phyloP scores from a whole-genome alignment of 768 basidiomycete species.

The Lentinula sp. region DNA sequence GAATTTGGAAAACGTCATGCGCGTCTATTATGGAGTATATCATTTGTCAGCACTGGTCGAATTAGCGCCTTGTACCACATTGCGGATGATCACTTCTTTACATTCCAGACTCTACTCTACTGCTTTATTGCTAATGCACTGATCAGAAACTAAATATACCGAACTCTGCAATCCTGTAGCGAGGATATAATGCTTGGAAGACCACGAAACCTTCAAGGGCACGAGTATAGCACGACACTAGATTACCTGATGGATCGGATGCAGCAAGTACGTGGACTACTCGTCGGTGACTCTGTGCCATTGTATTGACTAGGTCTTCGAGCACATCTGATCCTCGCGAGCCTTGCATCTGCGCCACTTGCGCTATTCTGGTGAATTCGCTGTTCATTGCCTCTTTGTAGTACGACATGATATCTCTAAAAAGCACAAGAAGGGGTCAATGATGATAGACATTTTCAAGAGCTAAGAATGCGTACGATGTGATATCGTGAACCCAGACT shows the following conservation, averaged over 20 bases:
- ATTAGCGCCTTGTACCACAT: too few species aligned
- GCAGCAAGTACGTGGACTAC: slow-evolving; percentile 1
- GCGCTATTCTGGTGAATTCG: slow-evolving; percentile 11
- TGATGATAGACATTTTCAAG: not conserved
- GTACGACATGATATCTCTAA: slow-evolving; percentile 11
- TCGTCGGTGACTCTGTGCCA: slow-evolving; percentile 3
- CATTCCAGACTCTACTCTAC: too few species aligned
- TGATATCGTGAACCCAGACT: slow-evolving; percentile 5
- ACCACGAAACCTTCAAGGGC: slow-evolving; percentile 5
- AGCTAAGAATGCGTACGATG: slow-evolving; percentile 2
- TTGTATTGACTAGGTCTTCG: slow-evolving; percentile 7
- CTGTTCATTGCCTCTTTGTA: slow-evolving; percentile 10
- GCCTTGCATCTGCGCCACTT: slow-evolving; percentile 4
- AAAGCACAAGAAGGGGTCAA: not conserved
- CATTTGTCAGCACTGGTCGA: too few species aligned
- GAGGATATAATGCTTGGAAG: slow-evolving; percentile 10
- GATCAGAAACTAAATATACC: not conserved
- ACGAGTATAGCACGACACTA: not conserved
- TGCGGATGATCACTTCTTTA: too few species aligned
- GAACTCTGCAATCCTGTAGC: slow-evolving; percentile 9
- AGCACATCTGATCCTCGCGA: slow-evolving; percentile 5
- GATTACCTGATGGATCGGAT: slow-evolving; percentile 3
- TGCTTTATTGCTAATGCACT: too few species aligned
- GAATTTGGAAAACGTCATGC: too few species aligned
- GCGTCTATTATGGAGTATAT: too few species aligned